These are phyloP conservation scores for Rhodotorula toruloides DNA, from an alignment of 768 basidiomycete genomes.

Conservation along the genomic window DNA sequence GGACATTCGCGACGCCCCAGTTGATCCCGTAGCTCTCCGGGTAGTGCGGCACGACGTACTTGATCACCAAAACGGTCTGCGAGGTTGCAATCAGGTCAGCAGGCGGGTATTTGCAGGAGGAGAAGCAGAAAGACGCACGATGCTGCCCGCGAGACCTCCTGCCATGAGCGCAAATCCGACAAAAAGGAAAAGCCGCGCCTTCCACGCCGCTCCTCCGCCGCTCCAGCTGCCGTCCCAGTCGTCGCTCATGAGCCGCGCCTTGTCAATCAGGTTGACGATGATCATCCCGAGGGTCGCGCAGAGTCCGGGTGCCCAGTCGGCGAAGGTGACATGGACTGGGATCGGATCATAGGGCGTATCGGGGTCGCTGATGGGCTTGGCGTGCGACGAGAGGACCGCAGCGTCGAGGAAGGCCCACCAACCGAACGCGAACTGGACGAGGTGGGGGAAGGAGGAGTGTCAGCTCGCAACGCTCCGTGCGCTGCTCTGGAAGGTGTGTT, in stretches of 20 bases:
- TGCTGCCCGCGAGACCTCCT: constrained; percentile 91
- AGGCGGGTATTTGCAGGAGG: neutral
- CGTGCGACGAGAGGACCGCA: constrained; percentile 79
- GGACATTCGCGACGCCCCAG: constrained; percentile 93
- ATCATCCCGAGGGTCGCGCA: constrained; percentile 87
- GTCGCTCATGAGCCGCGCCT: constrained; percentile 74
- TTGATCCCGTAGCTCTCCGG: constrained; percentile 67
- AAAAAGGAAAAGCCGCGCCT: constrained; percentile 83
- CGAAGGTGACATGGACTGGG: constrained; percentile 65
- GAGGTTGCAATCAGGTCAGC: neutral
- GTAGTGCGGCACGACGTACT: constrained; percentile 73
- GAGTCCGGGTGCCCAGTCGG: constrained; percentile 97
- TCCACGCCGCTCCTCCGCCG: constrained; percentile 67
- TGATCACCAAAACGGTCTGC: constrained; percentile 81
- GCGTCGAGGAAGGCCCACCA: constrained; percentile 96
- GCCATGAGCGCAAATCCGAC: constrained; percentile 97
- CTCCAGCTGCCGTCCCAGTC: constrained; percentile 54
- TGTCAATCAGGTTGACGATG: constrained; percentile 89
- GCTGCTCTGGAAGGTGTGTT: too few relatives aligned
- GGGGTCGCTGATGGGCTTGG: constrained; percentile 56
- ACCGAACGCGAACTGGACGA: constrained; percentile 75
- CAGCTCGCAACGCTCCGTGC: neutral
- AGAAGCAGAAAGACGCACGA: constrained; percentile 58
- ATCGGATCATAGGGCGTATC: constrained; percentile 64
- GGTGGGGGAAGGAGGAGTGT: constrained; percentile 19